Base-by-base conservation (phyloP, 169 alveolate species). In the Cryptosporidium sp. region DNA sequence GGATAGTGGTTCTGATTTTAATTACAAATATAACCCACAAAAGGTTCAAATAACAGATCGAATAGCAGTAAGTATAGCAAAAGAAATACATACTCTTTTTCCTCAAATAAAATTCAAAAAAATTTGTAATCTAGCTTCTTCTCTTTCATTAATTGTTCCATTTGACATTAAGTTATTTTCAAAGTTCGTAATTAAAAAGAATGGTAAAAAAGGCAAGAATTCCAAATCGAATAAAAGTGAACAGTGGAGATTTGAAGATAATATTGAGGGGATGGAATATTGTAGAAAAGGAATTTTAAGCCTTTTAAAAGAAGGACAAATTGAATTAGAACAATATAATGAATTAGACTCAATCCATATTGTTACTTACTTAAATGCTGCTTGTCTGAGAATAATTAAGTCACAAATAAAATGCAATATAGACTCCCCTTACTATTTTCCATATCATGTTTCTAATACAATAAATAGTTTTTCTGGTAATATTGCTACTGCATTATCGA, bases 261-360 rank as follows among this genome's bases (percentile, higher is more conserved):
- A 26, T 16, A 0, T 56, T 18, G 29, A 37, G 14, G 86, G 86
- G 0, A 73, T 73, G 23, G 86, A 73, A 3, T 73, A 56, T 56
- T 73, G 86, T n/a, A 73, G 31, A 45, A 73, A 73, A 60, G 86
- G 86, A 26, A 73, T 73, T 23, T n/a, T 73, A 31, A 73, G 56
- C 33, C 21, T 73, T 3, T 53, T 73, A 3, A 8, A 58, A 8
- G 86, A 52, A 9, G 44, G 67, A 9, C 8, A 35, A 10, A 60
- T 53, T 35, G 29, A 45, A 9, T 9, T 45, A 48, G 42, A 70
- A 26, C 51, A 33, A 9, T 56, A 56, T 73, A 45, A 37, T 33
- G 35, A 31, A 18, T 37, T 12, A 7, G 52, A 33, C 23, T 60
- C 86, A 10, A 37, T 53, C 31, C 42, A 26, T 62, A 26, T 53